Evolutionary conservation across 768 basidiomycete genomes (phyloP).

Genomic region (Mycena galopus): DNA sequence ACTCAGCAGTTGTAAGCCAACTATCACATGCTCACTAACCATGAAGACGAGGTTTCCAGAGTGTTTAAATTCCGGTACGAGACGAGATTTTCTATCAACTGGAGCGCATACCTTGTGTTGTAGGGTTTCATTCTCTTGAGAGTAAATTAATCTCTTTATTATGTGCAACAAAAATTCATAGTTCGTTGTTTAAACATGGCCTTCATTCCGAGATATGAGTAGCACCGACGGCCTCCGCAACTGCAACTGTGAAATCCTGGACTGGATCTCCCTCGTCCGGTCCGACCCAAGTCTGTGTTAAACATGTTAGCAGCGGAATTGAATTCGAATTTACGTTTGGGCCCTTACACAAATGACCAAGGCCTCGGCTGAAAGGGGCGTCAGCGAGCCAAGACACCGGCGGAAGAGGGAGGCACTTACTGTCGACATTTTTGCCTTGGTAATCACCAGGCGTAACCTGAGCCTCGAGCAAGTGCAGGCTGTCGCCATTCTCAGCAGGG

Average conservation of each 20-base stretch:
- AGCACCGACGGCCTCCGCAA: slow-evolving; percentile 23
- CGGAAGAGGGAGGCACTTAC: slow-evolving; percentile 6
- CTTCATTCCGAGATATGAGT: slow-evolving; percentile 15
- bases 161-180: slow-evolving; percentile 5
- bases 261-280: slow-evolving; percentile 17
- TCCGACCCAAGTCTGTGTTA: slow-evolving; percentile 19
- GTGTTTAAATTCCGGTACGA: no score
- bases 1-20: no score
- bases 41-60: no score
- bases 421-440: slow-evolving; percentile 23
- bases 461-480: slow-evolving; percentile 14
- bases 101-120: no score
- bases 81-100: no score
- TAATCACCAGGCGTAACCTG: slow-evolving; percentile 15
- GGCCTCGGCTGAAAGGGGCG: slow-evolving; percentile 13
- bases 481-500: slow-evolving; percentile 19
- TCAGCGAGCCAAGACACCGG: slow-evolving; percentile 15
- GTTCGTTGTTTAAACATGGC: slow-evolving; percentile 2
- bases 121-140: background rate
- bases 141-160: slow-evolving; percentile 14
- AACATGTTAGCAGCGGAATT: slow-evolving; percentile 12
- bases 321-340: background rate
- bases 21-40: no score
- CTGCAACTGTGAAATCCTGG: slow-evolving; percentile 20
- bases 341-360: slow-evolving; percentile 16